Conservation (phyloP, 1,284 basidiomycete genomes). For the Cryptococcus deneoformans region DNA sequence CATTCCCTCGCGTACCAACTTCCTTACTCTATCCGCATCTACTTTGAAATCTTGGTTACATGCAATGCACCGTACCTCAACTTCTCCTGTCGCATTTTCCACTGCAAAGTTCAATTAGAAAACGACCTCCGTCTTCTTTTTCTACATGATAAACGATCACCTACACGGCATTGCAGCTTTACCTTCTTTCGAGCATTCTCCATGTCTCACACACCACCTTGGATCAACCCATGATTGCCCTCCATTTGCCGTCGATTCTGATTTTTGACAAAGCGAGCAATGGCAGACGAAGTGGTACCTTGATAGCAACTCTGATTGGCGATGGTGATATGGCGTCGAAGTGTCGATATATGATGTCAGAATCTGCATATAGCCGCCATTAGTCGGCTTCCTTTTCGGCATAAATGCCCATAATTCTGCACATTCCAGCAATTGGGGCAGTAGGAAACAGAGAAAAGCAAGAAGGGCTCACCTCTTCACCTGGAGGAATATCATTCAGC, state of each 20-base stretch:
- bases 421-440: too few relatives aligned
- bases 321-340: constrained; percentile 60
- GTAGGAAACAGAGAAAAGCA: neutral
- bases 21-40: constrained; percentile 54
- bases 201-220: constrained; percentile 56
- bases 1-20: constrained; percentile 63
- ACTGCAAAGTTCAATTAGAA: constrained; percentile 43
- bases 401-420: too few relatives aligned
- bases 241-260: constrained; percentile 13
- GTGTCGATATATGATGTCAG: constrained; percentile 83
- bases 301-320: constrained; percentile 61
- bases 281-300: constrained; percentile 78
- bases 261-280: constrained; percentile 60
- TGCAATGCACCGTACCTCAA: constrained; percentile 52
- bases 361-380: constrained; percentile 33
- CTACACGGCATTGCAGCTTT: constrained; percentile 30
- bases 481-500: constrained; percentile 60
- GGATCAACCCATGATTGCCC: constrained; percentile 56
- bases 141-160: constrained; percentile 2
- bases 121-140: neutral
- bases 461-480: constrained; percentile 62
- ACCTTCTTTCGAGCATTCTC: constrained; percentile 15
- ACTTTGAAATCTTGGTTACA: constrained; percentile 59
- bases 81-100: constrained; percentile 42
- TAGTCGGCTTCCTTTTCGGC: too few relatives aligned